phyloP scores from a whole-genome alignment of 2,329 filamentous ascomycete species.

The Phyllosticta ampelicida region DNA sequence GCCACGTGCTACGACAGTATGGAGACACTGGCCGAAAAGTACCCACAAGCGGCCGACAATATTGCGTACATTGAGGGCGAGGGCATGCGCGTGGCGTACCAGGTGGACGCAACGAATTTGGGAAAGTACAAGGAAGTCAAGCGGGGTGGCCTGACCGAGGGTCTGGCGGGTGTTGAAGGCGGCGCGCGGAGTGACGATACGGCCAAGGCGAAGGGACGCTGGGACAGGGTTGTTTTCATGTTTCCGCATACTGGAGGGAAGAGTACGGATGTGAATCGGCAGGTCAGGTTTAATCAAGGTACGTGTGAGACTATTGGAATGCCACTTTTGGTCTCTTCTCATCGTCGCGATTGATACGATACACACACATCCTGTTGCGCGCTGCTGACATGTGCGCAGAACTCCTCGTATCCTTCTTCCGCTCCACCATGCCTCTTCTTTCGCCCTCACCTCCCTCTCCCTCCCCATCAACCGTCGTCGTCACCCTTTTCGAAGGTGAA shows the following conservation, averaged over 20 bases:
- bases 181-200: conserved; percentile 11
- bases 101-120: conserved; percentile 46
- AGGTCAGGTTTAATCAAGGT: conserved; percentile 79
- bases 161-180: not conserved
- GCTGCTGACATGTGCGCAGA: conserved; percentile 13
- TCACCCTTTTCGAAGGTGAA: conserved; percentile 86
- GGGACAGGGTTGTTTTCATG: conserved; percentile 83
- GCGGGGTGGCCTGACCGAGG: conserved; percentile 24
- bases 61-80: conserved; percentile 43
- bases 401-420: conserved; percentile 39
- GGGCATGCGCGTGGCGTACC: conserved; percentile 22
- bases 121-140: conserved; percentile 34
- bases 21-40: conserved; percentile 56
- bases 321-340: no score
- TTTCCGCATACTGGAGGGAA: conserved; percentile 94
- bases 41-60: conserved; percentile 56
- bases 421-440: conserved; percentile 37
- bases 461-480: conserved; percentile 50
- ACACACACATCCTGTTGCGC: not conserved
- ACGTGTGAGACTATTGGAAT: conserved; percentile 12
- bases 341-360: no score
- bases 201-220: conserved; percentile 32
- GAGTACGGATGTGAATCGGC: conserved; percentile 84
- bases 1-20: conserved; percentile 58
- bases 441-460: conserved; percentile 24